These are phyloP conservation scores for Aspergillus bertholletiae DNA, from an alignment of 495 filamentous ascomycete species.

Conservation along the genomic window DNA sequence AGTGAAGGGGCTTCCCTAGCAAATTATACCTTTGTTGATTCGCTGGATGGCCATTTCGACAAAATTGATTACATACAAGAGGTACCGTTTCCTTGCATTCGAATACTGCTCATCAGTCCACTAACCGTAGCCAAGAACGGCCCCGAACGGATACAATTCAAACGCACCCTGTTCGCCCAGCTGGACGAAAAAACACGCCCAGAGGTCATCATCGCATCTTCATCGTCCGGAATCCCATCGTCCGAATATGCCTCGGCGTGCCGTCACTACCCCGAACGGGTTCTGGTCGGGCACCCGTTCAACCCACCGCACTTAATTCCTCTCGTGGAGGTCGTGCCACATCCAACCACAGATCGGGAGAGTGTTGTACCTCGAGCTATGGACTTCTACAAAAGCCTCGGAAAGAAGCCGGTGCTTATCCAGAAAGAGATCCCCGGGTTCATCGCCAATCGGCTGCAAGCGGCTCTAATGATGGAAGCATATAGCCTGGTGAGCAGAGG, in stretches of 20 bases:
- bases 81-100: constrained; percentile 3
- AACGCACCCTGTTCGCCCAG: constrained; percentile 17
- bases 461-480: constrained; percentile 28
- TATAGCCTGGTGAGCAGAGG: constrained; percentile 33
- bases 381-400: constrained; percentile 39
- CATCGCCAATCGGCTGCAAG: constrained; percentile 34
- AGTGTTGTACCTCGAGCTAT: constrained; percentile 15
- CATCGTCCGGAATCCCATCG: constrained; percentile 22
- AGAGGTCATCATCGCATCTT: constrained; percentile 16
- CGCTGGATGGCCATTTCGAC: constrained; percentile 9
- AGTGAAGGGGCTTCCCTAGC: constrained; percentile 1
- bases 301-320: constrained; percentile 58
- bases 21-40: constrained; percentile 13
- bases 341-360: constrained; percentile 9
- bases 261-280: constrained; percentile 26
- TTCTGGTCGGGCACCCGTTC: constrained; percentile 54
- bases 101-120: neutral
- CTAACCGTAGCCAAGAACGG: constrained; percentile 10
- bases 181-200: constrained; percentile 15
- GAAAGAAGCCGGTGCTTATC: constrained; percentile 42
- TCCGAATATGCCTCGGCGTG: constrained; percentile 20
- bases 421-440: constrained; percentile 44
- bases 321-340: constrained; percentile 50
- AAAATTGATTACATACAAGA: constrained; percentile 16
- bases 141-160: constrained; percentile 18